Percentiles rank a stretch among this genome's conserved stretches.
Evolutionary conservation across 108 stramenopile genomes (phyloP).

Genomic region (Skeletonema marinoi): DNA sequence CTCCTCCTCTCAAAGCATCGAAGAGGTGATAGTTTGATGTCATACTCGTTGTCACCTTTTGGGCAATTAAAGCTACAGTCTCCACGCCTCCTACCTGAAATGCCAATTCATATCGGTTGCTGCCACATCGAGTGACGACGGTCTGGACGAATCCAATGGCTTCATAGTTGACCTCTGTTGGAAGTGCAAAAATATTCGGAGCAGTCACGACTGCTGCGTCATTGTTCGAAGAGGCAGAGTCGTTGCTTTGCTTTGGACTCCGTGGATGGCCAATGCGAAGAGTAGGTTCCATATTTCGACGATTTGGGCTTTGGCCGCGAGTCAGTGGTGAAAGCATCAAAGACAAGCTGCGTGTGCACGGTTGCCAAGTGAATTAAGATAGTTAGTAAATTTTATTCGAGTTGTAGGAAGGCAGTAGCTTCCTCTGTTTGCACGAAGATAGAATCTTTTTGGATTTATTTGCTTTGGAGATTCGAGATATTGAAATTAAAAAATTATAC

Average conservation of each 20-base stretch:
- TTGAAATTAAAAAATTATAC: too few species aligned
- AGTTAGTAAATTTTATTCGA: too few species aligned
- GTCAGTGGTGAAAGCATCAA: not conserved
- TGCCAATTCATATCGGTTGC: conserved; percentile 19
- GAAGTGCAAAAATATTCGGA: not conserved
- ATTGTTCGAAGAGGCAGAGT: not conserved
- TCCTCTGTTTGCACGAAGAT: too few species aligned
- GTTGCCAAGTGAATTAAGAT: too few species aligned
- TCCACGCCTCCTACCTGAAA: conserved; percentile 22
- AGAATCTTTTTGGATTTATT: too few species aligned
- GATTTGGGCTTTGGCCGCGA: not conserved
- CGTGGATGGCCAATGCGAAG: not conserved
- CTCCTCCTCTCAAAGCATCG: conserved; percentile 63
- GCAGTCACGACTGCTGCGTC: not conserved
- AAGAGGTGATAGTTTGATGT: conserved; percentile 71
- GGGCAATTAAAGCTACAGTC: conserved; percentile 23
- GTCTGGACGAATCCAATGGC: conserved; percentile 15
- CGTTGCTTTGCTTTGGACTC: not conserved
- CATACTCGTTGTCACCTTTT: conserved; percentile 15
- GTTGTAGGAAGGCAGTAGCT: too few species aligned
- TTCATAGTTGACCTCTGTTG: not conserved
- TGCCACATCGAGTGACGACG: conserved; percentile 22
- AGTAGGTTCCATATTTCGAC: not conserved
- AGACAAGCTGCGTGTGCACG: too few species aligned
- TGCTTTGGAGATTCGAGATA: too few species aligned